Evolutionary conservation across 345 rosid species (phyloP).

Genomic region (Combretum micranthum): DNA sequence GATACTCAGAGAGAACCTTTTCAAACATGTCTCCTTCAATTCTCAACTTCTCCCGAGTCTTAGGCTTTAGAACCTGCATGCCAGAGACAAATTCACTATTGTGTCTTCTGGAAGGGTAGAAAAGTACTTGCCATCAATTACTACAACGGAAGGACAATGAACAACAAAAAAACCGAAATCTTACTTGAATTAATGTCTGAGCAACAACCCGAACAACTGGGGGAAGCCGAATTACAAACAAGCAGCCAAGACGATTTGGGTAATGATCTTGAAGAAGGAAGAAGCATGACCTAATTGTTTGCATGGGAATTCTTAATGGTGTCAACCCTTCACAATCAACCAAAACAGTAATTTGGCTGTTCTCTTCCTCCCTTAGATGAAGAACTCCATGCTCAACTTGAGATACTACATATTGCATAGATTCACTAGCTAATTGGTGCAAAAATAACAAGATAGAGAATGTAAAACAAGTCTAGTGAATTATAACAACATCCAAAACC

Average conservation of each 20-base stretch:
- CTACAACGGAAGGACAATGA: not conserved
- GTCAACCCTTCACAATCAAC: slow-evolving; percentile 89
- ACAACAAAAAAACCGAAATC: not conserved
- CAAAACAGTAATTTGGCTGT: slow-evolving; percentile 65
- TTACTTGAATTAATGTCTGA: slow-evolving; percentile 87
- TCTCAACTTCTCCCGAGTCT: slow-evolving; percentile 74
- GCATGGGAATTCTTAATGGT: slow-evolving; percentile 86
- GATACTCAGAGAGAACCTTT: slow-evolving; percentile 48
- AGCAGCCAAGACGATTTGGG: slow-evolving; percentile 77
- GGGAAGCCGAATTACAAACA: slow-evolving; percentile 84
- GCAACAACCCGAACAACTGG: slow-evolving; percentile 76
- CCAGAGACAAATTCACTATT: slow-evolving; percentile 8
- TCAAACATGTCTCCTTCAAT: slow-evolving; percentile 64
- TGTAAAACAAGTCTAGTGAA: too few relatives aligned
- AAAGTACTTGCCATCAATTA: not conserved
- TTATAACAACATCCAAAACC: too few relatives aligned
- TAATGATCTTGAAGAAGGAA: slow-evolving; percentile 83
- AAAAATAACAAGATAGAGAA: not conserved
- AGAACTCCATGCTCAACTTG: slow-evolving; percentile 84
- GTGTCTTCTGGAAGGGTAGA: too few relatives aligned
- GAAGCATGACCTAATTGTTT: slow-evolving; percentile 77
- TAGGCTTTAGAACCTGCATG: slow-evolving; percentile 65
- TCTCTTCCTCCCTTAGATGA: slow-evolving; percentile 46
- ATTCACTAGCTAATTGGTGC: not conserved
- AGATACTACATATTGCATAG: slow-evolving; percentile 47